Evolutionary conservation across 768 basidiomycete genomes (phyloP).

Genomic region (Boletus insuetus): DNA sequence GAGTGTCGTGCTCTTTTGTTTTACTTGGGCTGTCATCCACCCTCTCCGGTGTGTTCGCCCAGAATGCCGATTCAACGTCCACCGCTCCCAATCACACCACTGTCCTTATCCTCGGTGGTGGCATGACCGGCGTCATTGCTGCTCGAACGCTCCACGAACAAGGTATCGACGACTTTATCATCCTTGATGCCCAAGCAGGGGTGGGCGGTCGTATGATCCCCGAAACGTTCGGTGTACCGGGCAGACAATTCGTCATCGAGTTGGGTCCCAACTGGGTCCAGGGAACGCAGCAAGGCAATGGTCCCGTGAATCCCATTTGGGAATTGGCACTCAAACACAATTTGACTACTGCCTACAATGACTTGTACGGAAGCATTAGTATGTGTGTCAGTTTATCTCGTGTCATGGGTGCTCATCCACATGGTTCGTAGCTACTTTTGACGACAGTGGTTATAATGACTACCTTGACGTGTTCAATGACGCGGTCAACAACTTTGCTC

Average conservation of each 20-base stretch:
- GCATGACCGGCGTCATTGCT: constrained; percentile 63
- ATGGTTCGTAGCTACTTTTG: constrained; percentile 46
- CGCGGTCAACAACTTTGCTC: constrained; percentile 39
- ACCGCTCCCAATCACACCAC: constrained; percentile 20
- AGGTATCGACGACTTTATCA: constrained; percentile 55
- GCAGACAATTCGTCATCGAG: constrained; percentile 46
- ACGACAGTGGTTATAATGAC: constrained; percentile 47
- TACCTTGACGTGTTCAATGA: constrained; percentile 43
- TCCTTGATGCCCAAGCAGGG: constrained; percentile 57
- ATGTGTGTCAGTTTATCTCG: constrained; percentile 14
- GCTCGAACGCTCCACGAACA: constrained; percentile 55
- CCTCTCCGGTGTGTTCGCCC: constrained; percentile 2
- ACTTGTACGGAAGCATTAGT: constrained; percentile 46
- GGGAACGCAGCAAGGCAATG: constrained; percentile 46
- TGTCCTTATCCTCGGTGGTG: constrained; percentile 64
- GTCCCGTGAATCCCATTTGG: constrained; percentile 59
- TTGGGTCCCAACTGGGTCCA: constrained; percentile 64
- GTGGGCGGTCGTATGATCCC: constrained; percentile 62
- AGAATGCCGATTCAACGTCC: constrained; percentile 8
- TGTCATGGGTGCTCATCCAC: not conserved
- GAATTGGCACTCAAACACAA: constrained; percentile 54
- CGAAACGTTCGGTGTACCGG: constrained; percentile 39
- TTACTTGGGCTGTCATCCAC: constrained; percentile 5
- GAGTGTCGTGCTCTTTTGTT: not conserved
- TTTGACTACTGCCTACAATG: constrained; percentile 43